Percentiles rank a stretch among this genome's conserved stretches.
Evolutionary conservation across 2,329 filamentous ascomycete genomes (phyloP).

Genomic region (Trichoderma sp.): DNA sequence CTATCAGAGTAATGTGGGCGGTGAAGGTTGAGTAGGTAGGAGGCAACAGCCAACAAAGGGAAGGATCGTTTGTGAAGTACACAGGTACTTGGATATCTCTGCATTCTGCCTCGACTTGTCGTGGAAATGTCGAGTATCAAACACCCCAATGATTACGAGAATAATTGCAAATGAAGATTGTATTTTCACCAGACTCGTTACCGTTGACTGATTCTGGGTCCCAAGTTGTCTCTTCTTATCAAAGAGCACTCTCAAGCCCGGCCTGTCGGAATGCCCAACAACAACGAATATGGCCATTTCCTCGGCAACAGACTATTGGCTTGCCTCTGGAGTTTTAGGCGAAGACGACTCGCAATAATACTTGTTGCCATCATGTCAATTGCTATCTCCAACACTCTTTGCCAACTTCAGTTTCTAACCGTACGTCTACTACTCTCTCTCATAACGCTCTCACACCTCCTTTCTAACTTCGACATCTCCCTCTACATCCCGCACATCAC

Average conservation of each 20-base stretch:
- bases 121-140: not conserved
- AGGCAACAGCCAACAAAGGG: not conserved
- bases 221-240: not conserved
- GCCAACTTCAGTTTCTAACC: not conserved
- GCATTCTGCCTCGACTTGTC: not conserved
- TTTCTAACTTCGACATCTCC: not conserved
- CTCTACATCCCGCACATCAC: slow-evolving; percentile 3
- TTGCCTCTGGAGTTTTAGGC: not conserved
- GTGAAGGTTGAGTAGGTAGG: not conserved
- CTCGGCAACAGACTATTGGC: not conserved
- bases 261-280: not conserved
- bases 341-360: not conserved
- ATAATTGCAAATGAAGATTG: not conserved
- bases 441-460: not conserved
- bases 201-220: not conserved
- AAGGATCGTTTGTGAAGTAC: not conserved
- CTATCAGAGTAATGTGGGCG: not conserved
- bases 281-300: not conserved
- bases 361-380: not conserved
- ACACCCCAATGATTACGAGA: not conserved
- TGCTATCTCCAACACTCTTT: not conserved
- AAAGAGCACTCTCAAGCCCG: not conserved
- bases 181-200: no score
- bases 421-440: not conserved
- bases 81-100: not conserved